phyloP scores from a whole-genome alignment of 208 protist genomes.

The Leptomonas seymouri region DNA sequence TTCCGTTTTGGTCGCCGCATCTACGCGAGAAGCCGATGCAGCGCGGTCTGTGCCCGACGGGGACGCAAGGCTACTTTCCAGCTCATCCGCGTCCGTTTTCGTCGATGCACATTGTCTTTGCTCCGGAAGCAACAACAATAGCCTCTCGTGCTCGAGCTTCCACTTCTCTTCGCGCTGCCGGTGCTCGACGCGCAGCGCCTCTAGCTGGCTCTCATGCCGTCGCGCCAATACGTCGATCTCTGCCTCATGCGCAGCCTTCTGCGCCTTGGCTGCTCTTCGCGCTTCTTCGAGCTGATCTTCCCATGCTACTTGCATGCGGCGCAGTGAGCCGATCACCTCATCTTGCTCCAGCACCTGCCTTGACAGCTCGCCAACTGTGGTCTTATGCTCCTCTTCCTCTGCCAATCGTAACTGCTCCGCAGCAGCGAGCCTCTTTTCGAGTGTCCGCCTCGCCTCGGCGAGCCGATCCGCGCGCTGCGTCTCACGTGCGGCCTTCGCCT shows the following conservation, averaged over 20 bases:
- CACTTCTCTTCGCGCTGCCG: not conserved
- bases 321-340: conserved; percentile 3
- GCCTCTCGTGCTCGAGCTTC: not conserved
- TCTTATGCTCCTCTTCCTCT: not conserved
- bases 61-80: not conserved
- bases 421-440: conserved; percentile 11
- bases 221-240: not conserved
- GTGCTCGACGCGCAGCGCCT: not conserved
- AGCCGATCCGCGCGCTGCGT: conserved; percentile 18
- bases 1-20: not conserved
- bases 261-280: not conserved
- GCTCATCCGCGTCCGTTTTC: not conserved
- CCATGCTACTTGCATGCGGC: conserved; percentile 9
- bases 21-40: not conserved
- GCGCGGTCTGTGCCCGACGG: not conserved
- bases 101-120: no score
- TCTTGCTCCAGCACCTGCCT: conserved; percentile 27
- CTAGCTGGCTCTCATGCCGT: not conserved
- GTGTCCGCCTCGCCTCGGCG: not conserved
- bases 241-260: not conserved
- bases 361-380: conserved; percentile 3
- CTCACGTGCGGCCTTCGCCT: conserved; percentile 1
- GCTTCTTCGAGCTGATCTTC: conserved; percentile 4
- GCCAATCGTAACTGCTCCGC: not conserved
- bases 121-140: not conserved